phyloP scores from a whole-genome alignment of 257 asterid species.

The Salvia rosmarinus region DNA sequence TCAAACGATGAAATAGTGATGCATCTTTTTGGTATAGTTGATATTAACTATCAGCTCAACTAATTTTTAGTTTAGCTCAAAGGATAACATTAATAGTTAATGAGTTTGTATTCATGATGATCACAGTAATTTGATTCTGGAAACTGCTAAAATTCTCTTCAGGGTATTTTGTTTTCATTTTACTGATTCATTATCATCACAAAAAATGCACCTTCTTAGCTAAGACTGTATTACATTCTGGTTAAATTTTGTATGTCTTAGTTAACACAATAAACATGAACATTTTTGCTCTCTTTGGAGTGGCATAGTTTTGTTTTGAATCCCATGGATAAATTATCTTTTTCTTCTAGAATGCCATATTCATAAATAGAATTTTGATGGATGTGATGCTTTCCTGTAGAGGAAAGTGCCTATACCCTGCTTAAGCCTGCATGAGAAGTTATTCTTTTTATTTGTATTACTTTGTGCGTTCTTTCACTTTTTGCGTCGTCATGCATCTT shows the following conservation, averaged over 20 bases:
- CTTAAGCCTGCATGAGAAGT: not conserved
- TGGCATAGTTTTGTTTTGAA: not conserved
- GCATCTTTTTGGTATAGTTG: slow-evolving; percentile 12
- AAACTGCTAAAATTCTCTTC: slow-evolving; percentile 2
- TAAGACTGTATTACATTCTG: not conserved
- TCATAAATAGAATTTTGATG: slow-evolving; percentile 1
- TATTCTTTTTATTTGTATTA: not conserved
- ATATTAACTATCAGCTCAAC: not conserved
- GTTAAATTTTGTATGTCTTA: slow-evolving; percentile 3
- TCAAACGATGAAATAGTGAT: slow-evolving; percentile 3
- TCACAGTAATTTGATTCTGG: not conserved
- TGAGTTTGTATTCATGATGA: not conserved
- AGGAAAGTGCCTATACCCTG: not conserved
- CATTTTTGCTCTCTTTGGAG: not conserved
- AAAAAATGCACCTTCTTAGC: not conserved
- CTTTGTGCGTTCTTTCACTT: slow-evolving; percentile 2
- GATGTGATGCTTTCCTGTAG: slow-evolving; percentile 1
- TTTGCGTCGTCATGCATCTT: slow-evolving; percentile 4
- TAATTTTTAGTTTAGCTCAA: not conserved
- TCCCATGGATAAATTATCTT: not conserved
- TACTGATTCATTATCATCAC: not conserved
- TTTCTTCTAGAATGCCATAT: not conserved
- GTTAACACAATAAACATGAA: slow-evolving; percentile 6
- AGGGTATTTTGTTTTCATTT: not conserved
- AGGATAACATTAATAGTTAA: not conserved